Conservation (phyloP, 2,329 filamentous ascomycete species). For the Fulvia fulva region DNA sequence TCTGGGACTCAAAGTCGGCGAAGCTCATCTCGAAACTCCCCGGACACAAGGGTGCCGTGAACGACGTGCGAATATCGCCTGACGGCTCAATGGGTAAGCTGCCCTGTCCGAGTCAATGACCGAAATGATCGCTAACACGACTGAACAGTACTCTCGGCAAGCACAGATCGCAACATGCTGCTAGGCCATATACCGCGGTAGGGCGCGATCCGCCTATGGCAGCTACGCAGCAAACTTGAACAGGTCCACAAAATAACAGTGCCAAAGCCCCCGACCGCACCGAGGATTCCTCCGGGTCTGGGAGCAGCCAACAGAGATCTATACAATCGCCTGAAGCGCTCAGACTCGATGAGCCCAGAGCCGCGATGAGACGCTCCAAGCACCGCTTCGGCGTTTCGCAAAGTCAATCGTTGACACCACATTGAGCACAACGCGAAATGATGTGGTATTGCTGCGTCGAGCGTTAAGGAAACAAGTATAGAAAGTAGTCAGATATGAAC, state of each 20-base stretch:
- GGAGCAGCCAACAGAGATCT: not conserved
- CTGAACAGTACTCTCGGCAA: conserved; percentile 28
- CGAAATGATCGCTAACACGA: not conserved
- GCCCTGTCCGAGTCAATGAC: not conserved
- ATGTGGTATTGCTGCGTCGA: too few relatives aligned
- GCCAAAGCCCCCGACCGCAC: not conserved
- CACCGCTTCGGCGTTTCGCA: not conserved
- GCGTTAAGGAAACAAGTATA: too few relatives aligned
- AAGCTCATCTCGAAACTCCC: conserved; percentile 93
- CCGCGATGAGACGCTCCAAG: not conserved
- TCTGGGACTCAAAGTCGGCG: conserved; percentile 85
- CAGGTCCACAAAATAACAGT: not conserved
- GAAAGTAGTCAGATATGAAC: not conserved
- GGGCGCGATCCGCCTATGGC: not conserved
- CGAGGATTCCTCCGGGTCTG: not conserved
- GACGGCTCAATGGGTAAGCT: conserved; percentile 83
- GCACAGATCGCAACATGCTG: conserved; percentile 35
- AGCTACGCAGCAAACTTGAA: not conserved
- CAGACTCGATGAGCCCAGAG: not conserved
- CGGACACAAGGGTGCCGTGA: conserved; percentile 91
- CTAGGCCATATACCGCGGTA: conserved; percentile 32
- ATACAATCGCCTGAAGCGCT: not conserved
- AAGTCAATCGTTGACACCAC: not conserved
- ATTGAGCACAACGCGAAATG: too few relatives aligned
- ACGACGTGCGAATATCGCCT: conserved; percentile 88